Conservation (phyloP, 306 rosid species). For the Pyrus betulifolia region DNA sequence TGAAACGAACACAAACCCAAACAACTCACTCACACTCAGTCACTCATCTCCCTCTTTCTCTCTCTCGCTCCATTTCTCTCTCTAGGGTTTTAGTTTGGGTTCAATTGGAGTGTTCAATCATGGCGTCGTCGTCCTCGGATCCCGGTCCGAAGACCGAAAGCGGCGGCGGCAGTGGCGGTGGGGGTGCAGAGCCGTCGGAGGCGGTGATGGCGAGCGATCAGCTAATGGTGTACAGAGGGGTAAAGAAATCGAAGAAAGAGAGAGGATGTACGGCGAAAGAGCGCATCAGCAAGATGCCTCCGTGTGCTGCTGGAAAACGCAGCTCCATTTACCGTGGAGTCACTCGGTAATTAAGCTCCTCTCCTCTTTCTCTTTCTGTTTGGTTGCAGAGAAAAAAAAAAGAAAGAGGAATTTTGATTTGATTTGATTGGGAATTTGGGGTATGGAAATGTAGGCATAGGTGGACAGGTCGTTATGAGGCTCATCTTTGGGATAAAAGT, state of each 20-base stretch:
- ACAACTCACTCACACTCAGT: neutral
- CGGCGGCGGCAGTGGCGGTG: slow-evolving; percentile 25
- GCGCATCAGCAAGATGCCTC: slow-evolving; percentile 98
- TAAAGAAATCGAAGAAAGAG: slow-evolving; percentile 89
- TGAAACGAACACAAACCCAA: neutral
- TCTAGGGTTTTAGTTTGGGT: slow-evolving; percentile 31
- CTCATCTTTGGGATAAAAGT: slow-evolving; percentile 99
- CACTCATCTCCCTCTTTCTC: neutral
- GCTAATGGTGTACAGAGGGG: slow-evolving; percentile 61
- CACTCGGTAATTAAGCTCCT: slow-evolving; percentile 53
- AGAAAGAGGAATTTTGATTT: neutral
- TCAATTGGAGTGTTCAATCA: slow-evolving; percentile 1
- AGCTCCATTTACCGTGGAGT: slow-evolving; percentile 99
- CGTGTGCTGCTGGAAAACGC: slow-evolving; percentile 96
- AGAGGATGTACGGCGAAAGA: slow-evolving; percentile 97
- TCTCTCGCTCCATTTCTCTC: slow-evolving; percentile 3
- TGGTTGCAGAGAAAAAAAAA: neutral
- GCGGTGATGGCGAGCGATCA: slow-evolving; percentile 54
- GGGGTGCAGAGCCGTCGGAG: slow-evolving; percentile 36
- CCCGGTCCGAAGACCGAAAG: slow-evolving; percentile 55
- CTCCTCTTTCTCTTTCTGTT: neutral
- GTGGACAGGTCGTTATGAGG: slow-evolving; percentile 99
- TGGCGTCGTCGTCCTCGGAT: slow-evolving; percentile 95
- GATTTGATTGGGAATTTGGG: neutral
- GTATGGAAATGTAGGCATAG: slow-evolving; percentile 67